Conservation (phyloP, 192 early-diverging fungal species). For the Coemansia umbellata region DNA sequence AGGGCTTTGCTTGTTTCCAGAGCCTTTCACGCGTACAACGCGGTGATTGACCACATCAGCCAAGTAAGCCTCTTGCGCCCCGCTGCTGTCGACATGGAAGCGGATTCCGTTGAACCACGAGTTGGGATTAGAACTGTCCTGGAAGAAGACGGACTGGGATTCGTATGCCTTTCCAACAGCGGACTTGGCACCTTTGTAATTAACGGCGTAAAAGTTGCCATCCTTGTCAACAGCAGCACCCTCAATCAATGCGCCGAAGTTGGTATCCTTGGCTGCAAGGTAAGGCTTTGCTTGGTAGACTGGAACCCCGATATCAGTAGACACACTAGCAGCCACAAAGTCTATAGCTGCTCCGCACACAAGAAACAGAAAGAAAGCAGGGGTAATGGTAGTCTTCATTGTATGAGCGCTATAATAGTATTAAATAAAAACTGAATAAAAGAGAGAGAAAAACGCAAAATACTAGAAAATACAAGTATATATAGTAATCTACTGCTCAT, state of each 20-base stretch:
- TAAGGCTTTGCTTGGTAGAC: constrained; percentile 18
- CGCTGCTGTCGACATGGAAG: constrained; percentile 23
- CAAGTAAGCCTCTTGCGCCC: constrained; percentile 32
- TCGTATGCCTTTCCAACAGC: constrained; percentile 8
- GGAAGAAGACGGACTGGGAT: constrained; percentile 20
- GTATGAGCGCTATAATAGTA: not conserved
- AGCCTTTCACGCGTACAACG: constrained; percentile 27
- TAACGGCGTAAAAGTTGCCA: constrained; percentile 51
- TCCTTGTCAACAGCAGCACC: constrained; percentile 51
- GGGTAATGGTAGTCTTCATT: not conserved
- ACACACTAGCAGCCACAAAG: not conserved
- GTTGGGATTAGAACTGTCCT: constrained; percentile 7
- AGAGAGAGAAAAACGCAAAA: not conserved
- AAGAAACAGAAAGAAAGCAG: not conserved
- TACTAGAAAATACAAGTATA: not conserved
- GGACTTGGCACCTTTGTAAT: constrained; percentile 27
- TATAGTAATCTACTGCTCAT: too few relatives aligned
- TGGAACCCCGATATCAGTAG: not conserved
- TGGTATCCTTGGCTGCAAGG: constrained; percentile 15
- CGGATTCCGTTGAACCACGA: constrained; percentile 53
- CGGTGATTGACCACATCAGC: constrained; percentile 43
- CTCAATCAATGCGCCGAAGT: constrained; percentile 54
- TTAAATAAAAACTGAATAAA: not conserved
- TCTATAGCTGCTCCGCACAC: not conserved
- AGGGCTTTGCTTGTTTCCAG: not conserved